phyloP scores from a whole-genome alignment of 2,329 filamentous ascomycete species.

The Monosporascus sp. region DNA sequence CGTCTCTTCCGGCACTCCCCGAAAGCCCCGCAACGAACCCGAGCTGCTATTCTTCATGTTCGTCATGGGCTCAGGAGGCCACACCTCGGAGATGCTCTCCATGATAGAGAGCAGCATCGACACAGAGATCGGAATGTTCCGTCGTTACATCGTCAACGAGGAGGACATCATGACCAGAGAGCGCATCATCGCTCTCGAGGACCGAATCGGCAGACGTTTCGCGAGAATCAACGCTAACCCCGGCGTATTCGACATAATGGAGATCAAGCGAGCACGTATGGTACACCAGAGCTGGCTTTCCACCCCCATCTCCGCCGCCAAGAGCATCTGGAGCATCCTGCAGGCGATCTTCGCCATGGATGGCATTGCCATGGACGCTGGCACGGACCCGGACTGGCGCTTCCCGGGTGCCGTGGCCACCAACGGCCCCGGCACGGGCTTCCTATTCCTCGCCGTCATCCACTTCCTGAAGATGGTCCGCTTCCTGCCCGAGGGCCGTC shows the following conservation, averaged over 20 bases:
- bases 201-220: constrained; percentile 21
- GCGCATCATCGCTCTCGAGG: constrained; percentile 56
- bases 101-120: constrained; percentile 63
- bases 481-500: constrained; percentile 43
- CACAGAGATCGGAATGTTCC: constrained; percentile 48
- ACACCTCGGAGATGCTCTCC: constrained; percentile 90
- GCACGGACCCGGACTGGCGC: constrained; percentile 5
- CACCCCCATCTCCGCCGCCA: constrained; percentile 62
- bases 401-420: constrained; percentile 74
- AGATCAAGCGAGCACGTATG: constrained; percentile 68
- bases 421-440: constrained; percentile 84
- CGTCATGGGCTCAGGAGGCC: constrained; percentile 86
- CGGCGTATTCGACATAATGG: constrained; percentile 57
- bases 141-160: constrained; percentile 77
- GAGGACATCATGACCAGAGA: constrained; percentile 62
- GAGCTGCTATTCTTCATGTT: constrained; percentile 56
- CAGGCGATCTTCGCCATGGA: constrained; percentile 39
- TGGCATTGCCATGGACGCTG: constrained; percentile 4
- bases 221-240: constrained; percentile 14
- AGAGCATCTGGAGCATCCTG: constrained; percentile 60
- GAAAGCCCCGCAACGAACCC: no score
- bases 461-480: constrained; percentile 42
- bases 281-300: constrained; percentile 78
- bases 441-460: constrained; percentile 59
- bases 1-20: not conserved